phyloP scores from a whole-genome alignment of 306 rosid genomes.

The Lotus japonicus region DNA sequence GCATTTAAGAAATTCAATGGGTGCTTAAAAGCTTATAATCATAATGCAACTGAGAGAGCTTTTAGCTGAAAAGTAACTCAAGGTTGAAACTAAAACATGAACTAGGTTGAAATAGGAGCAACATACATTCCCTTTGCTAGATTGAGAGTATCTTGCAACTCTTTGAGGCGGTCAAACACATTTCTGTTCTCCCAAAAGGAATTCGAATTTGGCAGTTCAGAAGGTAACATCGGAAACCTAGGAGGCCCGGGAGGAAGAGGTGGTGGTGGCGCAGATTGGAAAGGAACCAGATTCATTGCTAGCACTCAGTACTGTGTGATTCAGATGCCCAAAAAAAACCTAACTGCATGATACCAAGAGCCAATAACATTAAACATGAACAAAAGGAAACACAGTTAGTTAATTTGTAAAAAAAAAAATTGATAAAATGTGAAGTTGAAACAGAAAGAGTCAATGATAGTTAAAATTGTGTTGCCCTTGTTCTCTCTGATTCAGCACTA shows the following conservation, averaged over 20 bases:
- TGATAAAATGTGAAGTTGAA: too few relatives aligned
- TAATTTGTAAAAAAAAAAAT: too few relatives aligned
- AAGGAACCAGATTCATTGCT: slow-evolving; percentile 44
- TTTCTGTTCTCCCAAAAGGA: slow-evolving; percentile 64
- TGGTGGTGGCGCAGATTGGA: slow-evolving; percentile 25
- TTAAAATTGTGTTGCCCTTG: too few relatives aligned
- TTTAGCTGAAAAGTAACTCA: not conserved
- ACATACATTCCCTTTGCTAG: slow-evolving; percentile 63
- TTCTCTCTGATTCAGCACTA: too few relatives aligned
- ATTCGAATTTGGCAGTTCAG: slow-evolving; percentile 43
- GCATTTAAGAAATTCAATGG: not conserved
- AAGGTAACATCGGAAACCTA: slow-evolving; percentile 43
- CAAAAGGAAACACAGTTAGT: too few relatives aligned
- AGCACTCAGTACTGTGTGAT: not conserved
- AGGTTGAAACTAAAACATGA: not conserved
- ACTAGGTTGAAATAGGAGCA: not conserved
- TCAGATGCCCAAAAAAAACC: not conserved
- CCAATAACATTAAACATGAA: too few relatives aligned
- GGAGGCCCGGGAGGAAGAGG: slow-evolving; percentile 13
- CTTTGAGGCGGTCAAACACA: slow-evolving; percentile 39
- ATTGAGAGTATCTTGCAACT: slow-evolving; percentile 59
- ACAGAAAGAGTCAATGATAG: too few relatives aligned
- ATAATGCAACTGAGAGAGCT: not conserved
- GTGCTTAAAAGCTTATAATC: not conserved
- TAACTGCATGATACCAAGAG: not conserved